A percentile compares a stretch with the other conserved stretches of the same genome.
phyloP scores from a whole-genome alignment of 352 stramenopile genomes.

The Phytophthora foliorum region DNA sequence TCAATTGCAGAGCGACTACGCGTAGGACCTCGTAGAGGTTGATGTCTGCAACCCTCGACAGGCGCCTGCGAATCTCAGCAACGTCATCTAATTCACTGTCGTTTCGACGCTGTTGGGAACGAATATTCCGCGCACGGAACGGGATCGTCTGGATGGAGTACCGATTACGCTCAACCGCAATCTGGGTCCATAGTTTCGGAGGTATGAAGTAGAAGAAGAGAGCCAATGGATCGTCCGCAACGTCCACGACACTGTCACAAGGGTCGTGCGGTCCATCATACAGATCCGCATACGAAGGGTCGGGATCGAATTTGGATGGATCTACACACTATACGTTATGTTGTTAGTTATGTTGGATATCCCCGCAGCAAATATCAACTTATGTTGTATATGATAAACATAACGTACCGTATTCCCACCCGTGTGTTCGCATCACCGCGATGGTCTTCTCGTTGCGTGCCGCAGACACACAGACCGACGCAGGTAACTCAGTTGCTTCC shows the following conservation, averaged over 20 bases:
- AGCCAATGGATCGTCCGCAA: conserved; percentile 11
- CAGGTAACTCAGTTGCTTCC: too few species aligned
- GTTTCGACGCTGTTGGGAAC: background rate
- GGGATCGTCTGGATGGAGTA: conserved; percentile 6
- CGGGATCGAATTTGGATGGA: background rate
- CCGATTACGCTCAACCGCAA: conserved; percentile 1
- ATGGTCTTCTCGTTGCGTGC: background rate
- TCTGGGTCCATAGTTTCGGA: conserved; percentile 1
- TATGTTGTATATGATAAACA: conserved; percentile 8
- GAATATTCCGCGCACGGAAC: background rate
- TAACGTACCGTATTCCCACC: conserved; percentile 8
- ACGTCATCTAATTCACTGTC: background rate
- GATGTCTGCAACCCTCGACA: background rate
- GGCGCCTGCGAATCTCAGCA: background rate
- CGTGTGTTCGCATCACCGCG: background rate
- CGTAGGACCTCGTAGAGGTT: conserved; percentile 3
- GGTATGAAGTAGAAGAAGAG: conserved; percentile 13
- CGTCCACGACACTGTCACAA: background rate
- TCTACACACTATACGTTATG: conserved; percentile 14
- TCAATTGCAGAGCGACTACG: background rate
- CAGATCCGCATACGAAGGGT: too few species aligned
- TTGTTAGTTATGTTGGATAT: background rate
- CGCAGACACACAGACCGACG: background rate
- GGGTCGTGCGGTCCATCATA: conserved; percentile 5
- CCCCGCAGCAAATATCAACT: background rate